A percentile compares a stretch with the other conserved stretches of the same genome.
Evolutionary conservation across 2,329 filamentous ascomycete species (phyloP).

Genomic region (Cadophora luteo-olivacea): DNA sequence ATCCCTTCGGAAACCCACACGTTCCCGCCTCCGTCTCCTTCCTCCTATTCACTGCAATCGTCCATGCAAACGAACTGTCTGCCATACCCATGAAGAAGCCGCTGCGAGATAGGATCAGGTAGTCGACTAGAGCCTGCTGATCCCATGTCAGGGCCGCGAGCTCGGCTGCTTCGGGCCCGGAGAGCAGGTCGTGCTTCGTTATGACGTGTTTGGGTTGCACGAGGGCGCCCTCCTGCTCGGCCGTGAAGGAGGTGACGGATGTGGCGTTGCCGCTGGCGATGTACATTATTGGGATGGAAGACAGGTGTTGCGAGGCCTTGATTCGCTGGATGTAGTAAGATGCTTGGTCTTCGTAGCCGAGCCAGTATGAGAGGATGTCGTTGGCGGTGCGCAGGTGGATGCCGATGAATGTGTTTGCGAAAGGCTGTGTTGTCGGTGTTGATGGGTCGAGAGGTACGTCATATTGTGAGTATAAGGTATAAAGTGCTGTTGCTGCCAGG

Average conservation of each 20-base stretch:
- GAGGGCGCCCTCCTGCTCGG: constrained; percentile 41
- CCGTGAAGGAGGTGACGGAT: constrained; percentile 47
- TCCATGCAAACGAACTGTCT: constrained; percentile 53
- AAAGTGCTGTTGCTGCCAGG: constrained; percentile 22
- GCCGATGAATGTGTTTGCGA: constrained; percentile 22
- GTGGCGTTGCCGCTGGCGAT: constrained; percentile 49
- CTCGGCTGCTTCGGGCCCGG: constrained; percentile 10
- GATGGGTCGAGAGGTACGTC: constrained; percentile 19
- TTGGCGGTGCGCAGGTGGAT: constrained; percentile 25
- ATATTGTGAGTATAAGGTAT: constrained; percentile 16
- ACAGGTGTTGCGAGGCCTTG: not conserved
- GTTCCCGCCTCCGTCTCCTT: constrained; percentile 10
- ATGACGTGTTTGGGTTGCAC: constrained; percentile 43
- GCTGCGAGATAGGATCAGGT: constrained; percentile 45
- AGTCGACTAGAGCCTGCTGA: constrained; percentile 29
- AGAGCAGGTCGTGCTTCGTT: constrained; percentile 25
- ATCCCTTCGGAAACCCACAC: constrained; percentile 11
- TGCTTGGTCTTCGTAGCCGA: constrained; percentile 18
- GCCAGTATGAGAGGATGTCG: constrained; percentile 20
- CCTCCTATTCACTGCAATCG: constrained; percentile 50
- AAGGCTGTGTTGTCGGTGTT: not conserved
- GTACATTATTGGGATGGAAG: constrained; percentile 45
- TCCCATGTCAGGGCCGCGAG: constrained; percentile 25
- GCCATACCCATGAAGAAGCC: constrained; percentile 50
- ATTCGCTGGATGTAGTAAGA: constrained; percentile 18